Evolutionary conservation across 148 eudicot species (phyloP).

Genomic region (Silene conica): DNA sequence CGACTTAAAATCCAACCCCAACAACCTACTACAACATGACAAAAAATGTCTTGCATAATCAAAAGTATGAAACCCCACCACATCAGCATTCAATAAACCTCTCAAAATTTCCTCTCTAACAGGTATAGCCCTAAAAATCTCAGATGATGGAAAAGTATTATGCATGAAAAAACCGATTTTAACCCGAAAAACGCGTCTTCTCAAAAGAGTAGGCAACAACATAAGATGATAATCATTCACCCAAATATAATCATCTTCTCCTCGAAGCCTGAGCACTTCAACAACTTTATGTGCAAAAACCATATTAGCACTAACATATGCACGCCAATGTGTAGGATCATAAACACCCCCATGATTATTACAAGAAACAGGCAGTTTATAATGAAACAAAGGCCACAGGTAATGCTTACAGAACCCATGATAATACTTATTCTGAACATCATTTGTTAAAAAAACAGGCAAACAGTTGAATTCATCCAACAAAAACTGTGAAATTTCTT

Average conservation of each 20-base stretch:
- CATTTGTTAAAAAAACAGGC: slow-evolving; percentile 53
- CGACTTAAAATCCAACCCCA: slow-evolving; percentile 77
- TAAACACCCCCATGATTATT: slow-evolving; percentile 45
- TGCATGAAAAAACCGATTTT: slow-evolving; percentile 76
- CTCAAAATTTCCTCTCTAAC: slow-evolving; percentile 70
- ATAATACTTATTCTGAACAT: slow-evolving; percentile 51
- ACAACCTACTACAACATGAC: slow-evolving; percentile 78
- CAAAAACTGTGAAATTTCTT: slow-evolving; percentile 41
- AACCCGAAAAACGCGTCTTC: slow-evolving; percentile 48
- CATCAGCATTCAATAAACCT: slow-evolving; percentile 71
- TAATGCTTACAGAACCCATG: slow-evolving; percentile 87
- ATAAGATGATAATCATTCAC: slow-evolving; percentile 84
- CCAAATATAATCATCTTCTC: slow-evolving; percentile 77
- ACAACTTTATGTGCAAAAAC: slow-evolving; percentile 56
- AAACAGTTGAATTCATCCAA: slow-evolving; percentile 56
- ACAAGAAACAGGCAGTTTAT: slow-evolving; percentile 58
- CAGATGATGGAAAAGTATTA: slow-evolving; percentile 77
- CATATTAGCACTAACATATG: slow-evolving; percentile 74
- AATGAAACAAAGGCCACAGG: slow-evolving; percentile 80
- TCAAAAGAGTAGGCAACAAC: slow-evolving; percentile 70
- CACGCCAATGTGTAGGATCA: slow-evolving; percentile 53
- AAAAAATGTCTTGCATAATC: slow-evolving; percentile 88
- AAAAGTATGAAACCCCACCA: slow-evolving; percentile 81
- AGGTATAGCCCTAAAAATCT: slow-evolving; percentile 71
- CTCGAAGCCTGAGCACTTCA: slow-evolving; percentile 45